Evolutionary conservation across 2,329 filamentous ascomycete species (phyloP).

Genomic region (Neobulgaria alba): DNA sequence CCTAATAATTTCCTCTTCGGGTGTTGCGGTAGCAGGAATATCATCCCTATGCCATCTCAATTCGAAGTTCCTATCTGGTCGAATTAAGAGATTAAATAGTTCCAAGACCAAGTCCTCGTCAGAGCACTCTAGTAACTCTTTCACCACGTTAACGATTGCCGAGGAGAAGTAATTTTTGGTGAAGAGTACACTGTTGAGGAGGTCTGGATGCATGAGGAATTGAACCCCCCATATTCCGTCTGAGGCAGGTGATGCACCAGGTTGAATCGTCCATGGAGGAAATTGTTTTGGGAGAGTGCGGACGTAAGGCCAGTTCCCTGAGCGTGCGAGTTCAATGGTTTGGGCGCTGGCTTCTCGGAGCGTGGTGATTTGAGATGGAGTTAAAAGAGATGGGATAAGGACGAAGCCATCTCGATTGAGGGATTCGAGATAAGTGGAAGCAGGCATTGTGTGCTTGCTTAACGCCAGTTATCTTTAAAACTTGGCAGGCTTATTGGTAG

Average conservation of each 20-base stretch:
- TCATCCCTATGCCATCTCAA: constrained; percentile 84
- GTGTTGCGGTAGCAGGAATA: constrained; percentile 54
- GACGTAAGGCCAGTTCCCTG: constrained; percentile 72
- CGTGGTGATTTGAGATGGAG: background rate
- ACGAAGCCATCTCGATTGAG: constrained; percentile 57
- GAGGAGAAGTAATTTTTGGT: constrained; percentile 63
- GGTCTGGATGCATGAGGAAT: constrained; percentile 68
- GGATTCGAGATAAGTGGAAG: constrained; percentile 18
- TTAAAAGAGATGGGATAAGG: constrained; percentile 1
- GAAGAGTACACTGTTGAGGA: constrained; percentile 55
- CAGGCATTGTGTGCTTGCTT: constrained; percentile 18
- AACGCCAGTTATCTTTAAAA: too few species aligned
- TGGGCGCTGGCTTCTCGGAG: constrained; percentile 52
- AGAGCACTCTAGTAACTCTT: constrained; percentile 47
- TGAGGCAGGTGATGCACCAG: constrained; percentile 33
- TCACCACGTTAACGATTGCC: constrained; percentile 52
- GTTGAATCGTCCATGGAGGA: constrained; percentile 64
- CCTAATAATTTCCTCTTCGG: constrained; percentile 57
- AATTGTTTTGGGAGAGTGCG: constrained; percentile 86
- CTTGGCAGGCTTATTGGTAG: too few species aligned
- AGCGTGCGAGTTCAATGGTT: constrained; percentile 52
- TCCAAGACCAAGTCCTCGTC: constrained; percentile 72
- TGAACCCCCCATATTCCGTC: constrained; percentile 84
- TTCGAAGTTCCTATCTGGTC: constrained; percentile 62
- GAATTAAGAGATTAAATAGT: constrained; percentile 76